A percentile compares a stretch with the other conserved stretches of the same genome.
These are phyloP conservation scores for Gastrodia elata DNA, from an alignment of 106 monocot species.

Conservation along the genomic window DNA sequence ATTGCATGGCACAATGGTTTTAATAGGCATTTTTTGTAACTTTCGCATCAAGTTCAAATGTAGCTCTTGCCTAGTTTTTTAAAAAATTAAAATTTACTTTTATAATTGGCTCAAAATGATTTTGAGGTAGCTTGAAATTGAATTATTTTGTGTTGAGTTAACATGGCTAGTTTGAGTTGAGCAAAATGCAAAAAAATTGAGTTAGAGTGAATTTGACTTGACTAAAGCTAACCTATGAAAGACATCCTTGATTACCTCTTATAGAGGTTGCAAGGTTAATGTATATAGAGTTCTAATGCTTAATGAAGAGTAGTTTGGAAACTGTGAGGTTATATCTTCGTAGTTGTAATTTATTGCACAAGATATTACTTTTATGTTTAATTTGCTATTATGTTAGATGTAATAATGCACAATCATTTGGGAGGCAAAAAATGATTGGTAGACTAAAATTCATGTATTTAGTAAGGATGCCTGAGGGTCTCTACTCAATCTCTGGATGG, in stretches of 20 bases:
- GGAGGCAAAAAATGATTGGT: neutral
- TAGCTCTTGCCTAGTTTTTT: too few species aligned
- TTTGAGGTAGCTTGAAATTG: too few species aligned
- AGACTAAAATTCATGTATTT: too few species aligned
- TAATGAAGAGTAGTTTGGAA: neutral
- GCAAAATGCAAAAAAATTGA: neutral
- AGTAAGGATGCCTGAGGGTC: too few species aligned
- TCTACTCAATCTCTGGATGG: too few species aligned
- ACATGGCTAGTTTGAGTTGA: neutral
- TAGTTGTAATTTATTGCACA: neutral
- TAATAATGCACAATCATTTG: neutral
- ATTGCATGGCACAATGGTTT: too few species aligned
- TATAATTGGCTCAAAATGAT: too few species aligned
- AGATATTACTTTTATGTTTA: neutral
- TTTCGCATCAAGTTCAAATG: too few species aligned
- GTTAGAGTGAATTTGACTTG: too few species aligned
- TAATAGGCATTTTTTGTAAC: too few species aligned
- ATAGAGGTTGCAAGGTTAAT: neutral
- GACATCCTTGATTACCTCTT: neutral
- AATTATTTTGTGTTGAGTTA: too few species aligned
- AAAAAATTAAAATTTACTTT: too few species aligned
- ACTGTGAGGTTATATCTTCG: neutral
- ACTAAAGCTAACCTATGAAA: neutral
- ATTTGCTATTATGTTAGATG: neutral
- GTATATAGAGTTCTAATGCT: neutral